A percentile compares a stretch with the other conserved stretches of the same genome.
Conservation (phyloP, 352 stramenopile genomes). For the Pelagophyceae sp. region DNA sequence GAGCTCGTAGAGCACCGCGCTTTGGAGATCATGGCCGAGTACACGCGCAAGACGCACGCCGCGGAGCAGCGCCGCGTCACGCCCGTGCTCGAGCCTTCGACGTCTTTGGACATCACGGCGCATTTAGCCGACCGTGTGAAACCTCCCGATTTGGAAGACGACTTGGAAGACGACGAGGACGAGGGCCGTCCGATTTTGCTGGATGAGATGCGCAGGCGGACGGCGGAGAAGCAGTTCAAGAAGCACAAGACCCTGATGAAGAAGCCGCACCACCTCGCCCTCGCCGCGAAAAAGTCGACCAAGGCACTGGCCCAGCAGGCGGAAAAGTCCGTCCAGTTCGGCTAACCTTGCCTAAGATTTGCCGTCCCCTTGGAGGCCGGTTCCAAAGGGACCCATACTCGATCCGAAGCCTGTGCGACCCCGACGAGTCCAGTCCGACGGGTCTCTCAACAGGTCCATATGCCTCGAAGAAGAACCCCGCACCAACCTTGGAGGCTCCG, state of each 20-base stretch:
- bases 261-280: not conserved
- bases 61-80: slow-evolving; percentile 7
- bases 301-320: too few relatives aligned
- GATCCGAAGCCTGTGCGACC: too few relatives aligned
- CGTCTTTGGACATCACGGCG: not conserved
- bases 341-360: too few relatives aligned
- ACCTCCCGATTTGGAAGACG: slow-evolving; percentile 18
- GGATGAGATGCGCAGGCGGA: slow-evolving; percentile 17
- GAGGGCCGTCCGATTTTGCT: not conserved
- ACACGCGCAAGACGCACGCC: slow-evolving; percentile 23
- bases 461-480: too few relatives aligned
- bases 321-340: too few relatives aligned
- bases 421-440: too few relatives aligned
- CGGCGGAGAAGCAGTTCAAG: not conserved
- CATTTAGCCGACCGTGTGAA: not conserved
- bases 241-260: not conserved
- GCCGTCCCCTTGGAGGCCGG: too few relatives aligned
- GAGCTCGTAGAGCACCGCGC: slow-evolving; percentile 55
- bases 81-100: slow-evolving; percentile 9
- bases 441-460: too few relatives aligned
- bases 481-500: too few relatives aligned
- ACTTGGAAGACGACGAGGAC: slow-evolving; percentile 11
- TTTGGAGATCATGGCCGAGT: slow-evolving; percentile 49
- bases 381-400: too few relatives aligned
- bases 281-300: too few relatives aligned